Evolutionary conservation across 495 filamentous ascomycete genomes (phyloP).

Genomic region (Trichoderma gamsii): DNA sequence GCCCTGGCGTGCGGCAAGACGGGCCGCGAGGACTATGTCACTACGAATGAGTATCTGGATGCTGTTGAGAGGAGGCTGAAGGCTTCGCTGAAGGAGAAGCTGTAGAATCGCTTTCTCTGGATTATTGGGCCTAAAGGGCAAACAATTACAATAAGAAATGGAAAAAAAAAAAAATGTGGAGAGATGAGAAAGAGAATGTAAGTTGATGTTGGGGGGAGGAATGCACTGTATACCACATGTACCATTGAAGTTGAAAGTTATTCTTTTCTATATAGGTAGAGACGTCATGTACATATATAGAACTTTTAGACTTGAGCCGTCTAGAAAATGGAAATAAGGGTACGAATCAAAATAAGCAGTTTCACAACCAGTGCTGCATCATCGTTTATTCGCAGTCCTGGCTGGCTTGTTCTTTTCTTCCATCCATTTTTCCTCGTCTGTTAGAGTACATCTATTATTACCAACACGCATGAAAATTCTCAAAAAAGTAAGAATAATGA

Average conservation of each 20-base stretch:
- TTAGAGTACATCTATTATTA: conserved; percentile 11
- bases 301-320: neutral
- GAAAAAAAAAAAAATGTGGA: neutral
- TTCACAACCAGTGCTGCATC: too few relatives aligned
- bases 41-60: conserved; percentile 78
- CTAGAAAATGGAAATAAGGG: neutral
- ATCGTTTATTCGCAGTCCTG: neutral
- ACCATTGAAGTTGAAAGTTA: too few relatives aligned
- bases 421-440: neutral
- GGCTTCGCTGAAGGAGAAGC: conserved; percentile 49
- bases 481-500: neutral
- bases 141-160: neutral
- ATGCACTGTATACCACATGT: too few relatives aligned
- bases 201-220: too few relatives aligned
- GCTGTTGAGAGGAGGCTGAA: conserved; percentile 85
- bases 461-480: neutral
- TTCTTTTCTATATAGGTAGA: neutral
- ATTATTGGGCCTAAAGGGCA: too few relatives aligned
- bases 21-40: conserved; percentile 74
- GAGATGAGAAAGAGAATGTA: too few relatives aligned
- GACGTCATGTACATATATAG: neutral
- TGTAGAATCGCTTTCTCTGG: conserved; percentile 28
- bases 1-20: conserved; percentile 86
- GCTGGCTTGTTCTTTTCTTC: neutral
- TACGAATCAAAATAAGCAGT: neutral